Evolutionary conservation across 2,329 filamentous ascomycete genomes (phyloP), one percentile per base, ranked within the genome.

Genomic region (Pseudocercospora macadamiae): DNA sequence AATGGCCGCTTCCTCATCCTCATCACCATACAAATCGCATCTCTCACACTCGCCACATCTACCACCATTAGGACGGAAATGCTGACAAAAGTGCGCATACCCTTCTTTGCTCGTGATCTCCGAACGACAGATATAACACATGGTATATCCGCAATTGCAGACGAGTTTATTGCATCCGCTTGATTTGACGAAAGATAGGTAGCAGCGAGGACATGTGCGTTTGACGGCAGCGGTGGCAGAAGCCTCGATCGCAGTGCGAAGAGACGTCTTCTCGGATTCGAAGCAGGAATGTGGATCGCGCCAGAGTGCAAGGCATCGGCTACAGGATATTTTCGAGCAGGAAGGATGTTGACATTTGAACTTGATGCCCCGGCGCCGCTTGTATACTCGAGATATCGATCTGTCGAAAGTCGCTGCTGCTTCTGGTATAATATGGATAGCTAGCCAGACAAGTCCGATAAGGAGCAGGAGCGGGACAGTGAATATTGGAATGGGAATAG

Each of bases 111-210:
- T 79, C 4, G 65, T 65, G 16, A 83, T 76, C n/a, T 78, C 76
- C 39, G 75, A 71, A 37, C 95, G 90, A 75, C 95, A 99, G 47
- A 97, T 86, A 71, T 99, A 99, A 74, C 95, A 99, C 93, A 97
- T 97, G 67, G 90, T 89, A 77, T 97, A 97, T 7, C 95, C 95
- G 75, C 95, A 99, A 14, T 92, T 87, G 72, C 95, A 97, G 4
- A 91, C 93, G 37, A 99, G 83, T 77, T 97, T 97, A 80, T 99
- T 99, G 83, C 95, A 99, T 69, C 95, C 95, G 23, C 88, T 87
- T 5, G 87, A 89, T 75, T 97, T 97, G 76, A 99, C 90, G 73
- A 97, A 97, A 14, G 88, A 90, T 8, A 93, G 90, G 66, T 90
- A 89, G 79, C 95, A 99, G 48, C 89, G 86, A 7, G 95, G 95